Percentiles rank a stretch among this genome's conserved stretches.
phyloP scores from a whole-genome alignment of 306 rosid genomes.

The Malus sylvestris region DNA sequence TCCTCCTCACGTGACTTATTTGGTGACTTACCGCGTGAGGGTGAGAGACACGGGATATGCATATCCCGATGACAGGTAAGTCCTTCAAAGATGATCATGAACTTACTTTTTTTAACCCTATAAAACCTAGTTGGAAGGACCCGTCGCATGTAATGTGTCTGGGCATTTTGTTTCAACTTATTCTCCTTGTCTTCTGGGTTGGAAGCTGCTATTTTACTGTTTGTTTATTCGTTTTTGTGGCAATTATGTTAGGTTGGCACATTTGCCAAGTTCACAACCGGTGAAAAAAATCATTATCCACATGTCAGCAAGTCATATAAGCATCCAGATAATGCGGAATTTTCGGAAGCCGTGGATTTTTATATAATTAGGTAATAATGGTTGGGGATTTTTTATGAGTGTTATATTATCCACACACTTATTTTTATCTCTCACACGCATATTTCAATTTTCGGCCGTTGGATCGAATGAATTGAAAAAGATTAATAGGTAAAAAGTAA shows the following conservation, averaged over 20 bases:
- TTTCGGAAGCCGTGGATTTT: background rate
- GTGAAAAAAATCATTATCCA: conserved; percentile 5
- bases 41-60: too few relatives aligned
- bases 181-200: background rate
- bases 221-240: background rate
- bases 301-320: background rate
- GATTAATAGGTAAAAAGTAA: too few relatives aligned
- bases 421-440: too few relatives aligned
- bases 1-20: background rate
- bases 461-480: too few relatives aligned
- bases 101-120: background rate
- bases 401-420: fast-evolving
- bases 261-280: background rate
- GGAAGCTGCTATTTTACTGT: background rate
- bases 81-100: too few relatives aligned
- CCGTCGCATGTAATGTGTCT: background rate
- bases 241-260: background rate
- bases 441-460: too few relatives aligned
- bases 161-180: background rate
- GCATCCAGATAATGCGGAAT: background rate
- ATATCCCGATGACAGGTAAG: too few relatives aligned
- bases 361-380: background rate
- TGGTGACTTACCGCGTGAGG: background rate
- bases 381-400: too few relatives aligned
- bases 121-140: background rate